These are phyloP conservation scores for Noccaea caerulescens DNA, from an alignment of 345 rosid species.

Conservation along the genomic window DNA sequence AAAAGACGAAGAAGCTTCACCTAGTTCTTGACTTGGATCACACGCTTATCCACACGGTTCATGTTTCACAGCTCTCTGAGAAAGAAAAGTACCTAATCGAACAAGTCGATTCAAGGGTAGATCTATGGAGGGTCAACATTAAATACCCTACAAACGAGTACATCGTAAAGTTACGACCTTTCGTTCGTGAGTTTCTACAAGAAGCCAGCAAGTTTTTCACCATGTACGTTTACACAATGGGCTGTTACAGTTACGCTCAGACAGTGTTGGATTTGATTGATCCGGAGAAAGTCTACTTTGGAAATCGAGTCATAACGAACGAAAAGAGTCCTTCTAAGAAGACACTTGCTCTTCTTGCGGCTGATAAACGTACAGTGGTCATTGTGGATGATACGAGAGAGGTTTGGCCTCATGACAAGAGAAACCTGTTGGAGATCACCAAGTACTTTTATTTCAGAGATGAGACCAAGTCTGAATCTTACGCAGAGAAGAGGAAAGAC, in stretches of 20 bases:
- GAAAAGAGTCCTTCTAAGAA: not conserved
- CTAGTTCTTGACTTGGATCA: slow-evolving; percentile 41
- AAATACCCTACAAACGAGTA: not conserved
- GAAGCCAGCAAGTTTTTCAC: slow-evolving; percentile 34
- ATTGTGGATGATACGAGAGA: slow-evolving; percentile 27
- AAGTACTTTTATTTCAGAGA: slow-evolving; percentile 7
- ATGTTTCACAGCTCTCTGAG: not conserved
- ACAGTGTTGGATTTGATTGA: slow-evolving; percentile 19
- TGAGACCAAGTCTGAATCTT: not conserved
- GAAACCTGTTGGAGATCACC: slow-evolving; percentile 24
- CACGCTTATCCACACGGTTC: slow-evolving; percentile 11
- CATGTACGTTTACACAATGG: slow-evolving; percentile 32
- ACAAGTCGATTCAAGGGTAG: slow-evolving; percentile 11
- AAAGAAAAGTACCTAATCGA: slow-evolving; percentile 14
- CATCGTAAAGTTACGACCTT: slow-evolving; percentile 32
- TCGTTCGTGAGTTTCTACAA: not conserved
- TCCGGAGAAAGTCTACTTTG: slow-evolving; percentile 17
- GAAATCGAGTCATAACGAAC: slow-evolving; percentile 20
- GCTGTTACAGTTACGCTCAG: not conserved
- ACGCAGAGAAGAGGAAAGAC: slow-evolving; percentile 33
- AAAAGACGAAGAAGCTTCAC: slow-evolving; percentile 22
- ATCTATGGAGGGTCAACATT: slow-evolving; percentile 22
- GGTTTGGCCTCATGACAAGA: slow-evolving; percentile 27
- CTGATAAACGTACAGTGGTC: slow-evolving; percentile 21
- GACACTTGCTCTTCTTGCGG: slow-evolving; percentile 19